Evolutionary conservation across 108 stramenopile genomes (phyloP), one percentile per base, ranked within the genome.

Genomic region (Cyclotella baltica): DNA sequence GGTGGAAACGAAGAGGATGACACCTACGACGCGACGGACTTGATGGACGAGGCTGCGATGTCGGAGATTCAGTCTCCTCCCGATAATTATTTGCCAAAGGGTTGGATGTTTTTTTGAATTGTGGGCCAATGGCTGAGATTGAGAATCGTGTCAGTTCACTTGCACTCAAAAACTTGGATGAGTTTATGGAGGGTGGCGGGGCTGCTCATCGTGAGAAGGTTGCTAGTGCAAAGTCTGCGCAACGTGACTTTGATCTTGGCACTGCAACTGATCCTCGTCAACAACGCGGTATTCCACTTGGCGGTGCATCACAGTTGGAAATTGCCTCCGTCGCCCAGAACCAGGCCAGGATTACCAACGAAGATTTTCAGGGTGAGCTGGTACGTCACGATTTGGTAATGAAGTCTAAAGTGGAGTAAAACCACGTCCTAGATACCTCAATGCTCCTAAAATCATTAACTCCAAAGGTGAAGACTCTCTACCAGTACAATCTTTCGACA

Each of bases 401-500:
- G n/a, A 62, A 62, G 15, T 62, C 62, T 13, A 62, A 62, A 28
- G 36, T 9, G 4, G 35, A 62, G 77, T 78, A 16, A 68, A 71
- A 4, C 67, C 67, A 18, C 77, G 37, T 30, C 77, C 77, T 28
- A 78, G 58, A 35, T 78, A 78, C 11, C 38, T 1, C 0, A 78
- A 30, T 53, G 36, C 55, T 27, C 71, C 71, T 13, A 72, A 46
- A 8, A 72, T 48, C 35, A 72, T 16, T 13, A 72, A 28, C 25
- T 72, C 71, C 18, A 72, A 15, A 27, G 71, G 71, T 2, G 71
- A 72, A 29, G 58, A 61, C 10, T 5, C 28, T 1, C 25, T 43
- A 0, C 43, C 36, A 33, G 20, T 1, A 35, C 19, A 1, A 30
- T 22, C 20, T 43, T 58, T 40, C 11, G 38, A 28, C 1, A 9